phyloP scores from a whole-genome alignment of 192 early-diverging fungal species.

The Entomortierella lignicola region DNA sequence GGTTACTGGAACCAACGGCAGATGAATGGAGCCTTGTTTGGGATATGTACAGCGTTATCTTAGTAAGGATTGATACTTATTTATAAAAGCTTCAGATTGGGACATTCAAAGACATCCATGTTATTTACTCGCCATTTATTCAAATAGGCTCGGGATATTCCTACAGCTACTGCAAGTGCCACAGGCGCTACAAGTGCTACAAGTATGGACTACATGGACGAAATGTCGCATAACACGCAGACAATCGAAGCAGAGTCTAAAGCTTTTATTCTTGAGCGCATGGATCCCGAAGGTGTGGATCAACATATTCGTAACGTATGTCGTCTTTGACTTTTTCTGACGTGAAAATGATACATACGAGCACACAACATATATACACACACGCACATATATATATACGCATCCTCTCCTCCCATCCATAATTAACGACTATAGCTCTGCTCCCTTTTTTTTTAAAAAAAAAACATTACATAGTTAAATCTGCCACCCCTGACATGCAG shows the following conservation, averaged over 20 bases:
- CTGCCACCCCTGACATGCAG: constrained; percentile 19
- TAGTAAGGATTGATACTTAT: too few relatives aligned
- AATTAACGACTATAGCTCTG: neutral
- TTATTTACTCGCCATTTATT: neutral
- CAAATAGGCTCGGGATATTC: neutral
- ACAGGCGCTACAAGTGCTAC: too few relatives aligned
- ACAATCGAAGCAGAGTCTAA: neutral
- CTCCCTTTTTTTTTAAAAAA: too few relatives aligned
- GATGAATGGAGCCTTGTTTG: constrained; percentile 31
- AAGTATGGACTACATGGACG: neutral
- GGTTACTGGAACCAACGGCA: constrained; percentile 12
- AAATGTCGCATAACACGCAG: neutral
- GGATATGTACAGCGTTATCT: constrained; percentile 37
- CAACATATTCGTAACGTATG: constrained; percentile 11
- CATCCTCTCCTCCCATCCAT: too few relatives aligned
- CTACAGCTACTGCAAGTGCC: neutral
- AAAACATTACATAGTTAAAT: constrained; percentile 5
- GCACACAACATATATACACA: too few relatives aligned
- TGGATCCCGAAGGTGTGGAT: constrained; percentile 25
- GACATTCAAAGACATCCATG: too few relatives aligned
- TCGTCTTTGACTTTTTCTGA: too few relatives aligned
- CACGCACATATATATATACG: too few relatives aligned
- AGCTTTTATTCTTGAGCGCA: constrained; percentile 5
- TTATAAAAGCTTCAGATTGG: too few relatives aligned
- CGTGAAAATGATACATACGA: too few relatives aligned